Percentiles rank a stretch among this genome's conserved stretches.
These are phyloP conservation scores for Gracilaria gracilis DNA, from an alignment of 23 red algal genomes.

Conservation along the genomic window DNA sequence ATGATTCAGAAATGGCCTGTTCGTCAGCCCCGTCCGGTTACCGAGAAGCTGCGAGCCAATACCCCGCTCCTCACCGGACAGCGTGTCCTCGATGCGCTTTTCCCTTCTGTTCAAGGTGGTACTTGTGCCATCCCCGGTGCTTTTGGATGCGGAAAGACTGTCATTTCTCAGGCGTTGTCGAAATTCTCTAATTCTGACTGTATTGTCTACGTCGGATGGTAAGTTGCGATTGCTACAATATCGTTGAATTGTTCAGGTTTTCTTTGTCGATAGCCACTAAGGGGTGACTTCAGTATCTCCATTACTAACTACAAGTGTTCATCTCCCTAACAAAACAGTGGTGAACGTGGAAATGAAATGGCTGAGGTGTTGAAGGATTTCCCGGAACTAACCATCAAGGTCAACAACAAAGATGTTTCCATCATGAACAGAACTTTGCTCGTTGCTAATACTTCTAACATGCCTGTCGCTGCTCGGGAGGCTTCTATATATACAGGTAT, in stretches of 20 bases:
- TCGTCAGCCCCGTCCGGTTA: conserved; percentile 91
- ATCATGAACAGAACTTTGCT: conserved; percentile 99
- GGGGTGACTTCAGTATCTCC: not conserved
- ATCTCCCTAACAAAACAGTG: conserved; percentile 50
- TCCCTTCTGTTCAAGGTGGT: conserved; percentile 97
- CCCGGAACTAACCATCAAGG: conserved; percentile 91
- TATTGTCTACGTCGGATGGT: conserved; percentile 99
- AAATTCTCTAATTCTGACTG: conserved; percentile 99
- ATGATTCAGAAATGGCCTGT: conserved; percentile 99
- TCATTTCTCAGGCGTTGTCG: conserved; percentile 96
- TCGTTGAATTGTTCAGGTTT: not conserved
- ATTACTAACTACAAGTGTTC: conserved; percentile 4
- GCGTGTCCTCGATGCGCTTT: conserved; percentile 97
- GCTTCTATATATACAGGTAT: conserved; percentile 99
- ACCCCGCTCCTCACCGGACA: conserved; percentile 95
- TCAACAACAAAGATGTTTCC: conserved; percentile 84
- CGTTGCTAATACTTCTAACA: conserved; percentile 99
- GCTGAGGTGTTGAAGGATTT: conserved; percentile 99
- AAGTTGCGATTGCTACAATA: conserved; percentile 25
- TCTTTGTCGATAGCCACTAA: not conserved
- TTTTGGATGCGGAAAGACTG: conserved; percentile 98
- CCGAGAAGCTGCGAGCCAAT: conserved; percentile 92
- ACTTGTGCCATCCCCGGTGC: conserved; percentile 99
- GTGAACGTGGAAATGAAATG: conserved; percentile 99
- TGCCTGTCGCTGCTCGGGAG: conserved; percentile 99